Evolutionary conservation across 768 basidiomycete species (phyloP), one percentile per base, ranked within the genome.

Genomic region (Tricholoma sp.): DNA sequence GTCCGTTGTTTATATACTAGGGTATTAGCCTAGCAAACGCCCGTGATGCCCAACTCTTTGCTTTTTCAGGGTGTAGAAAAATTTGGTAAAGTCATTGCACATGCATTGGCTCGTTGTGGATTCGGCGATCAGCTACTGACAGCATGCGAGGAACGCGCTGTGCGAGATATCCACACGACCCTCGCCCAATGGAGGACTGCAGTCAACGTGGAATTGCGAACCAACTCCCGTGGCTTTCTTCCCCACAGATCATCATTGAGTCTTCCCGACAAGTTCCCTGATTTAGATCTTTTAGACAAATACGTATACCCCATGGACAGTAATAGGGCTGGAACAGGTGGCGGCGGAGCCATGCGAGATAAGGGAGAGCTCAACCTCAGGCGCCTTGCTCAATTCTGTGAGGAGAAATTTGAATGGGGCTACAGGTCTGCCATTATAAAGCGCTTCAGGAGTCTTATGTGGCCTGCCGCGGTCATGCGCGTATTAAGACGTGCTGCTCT

Each of bases 331-430:
- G 43, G 55, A 34, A 71, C 75, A 27, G 82, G 85, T 0, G 65
- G 55, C 3, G 65, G 62, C 41, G 66, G 61, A 50, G 67, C 55
- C 57, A 64, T 58, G 60, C 67, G 60, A 46, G 73, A 64, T 62
- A 69, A 57, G 57, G 77, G 65, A 16, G 69, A 85, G 52, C 73
- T 83, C 6, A 75, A 83, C 61, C 72, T 85, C 2, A 72, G 71
- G 35, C 73, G 74, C 39, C 74, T 89, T 19, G 86, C 84, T 3
- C 73, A 68, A 9, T 71, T 85, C 14, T 89, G 87, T 68, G 88
- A 80, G 54, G 80, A 82, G 61, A 86, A 87, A 59, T 75, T 68
- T 56, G 87, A 89, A 61, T 91, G 89, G 87, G 88, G 86, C 0
- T 79, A 82, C 19, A 79, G 73, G 61, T 78, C 82, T 16, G 71